Evolutionary conservation across 345 rosid genomes (phyloP), one percentile per base, ranked within the genome.

Genomic region (Eucalyptus tenuipes): DNA sequence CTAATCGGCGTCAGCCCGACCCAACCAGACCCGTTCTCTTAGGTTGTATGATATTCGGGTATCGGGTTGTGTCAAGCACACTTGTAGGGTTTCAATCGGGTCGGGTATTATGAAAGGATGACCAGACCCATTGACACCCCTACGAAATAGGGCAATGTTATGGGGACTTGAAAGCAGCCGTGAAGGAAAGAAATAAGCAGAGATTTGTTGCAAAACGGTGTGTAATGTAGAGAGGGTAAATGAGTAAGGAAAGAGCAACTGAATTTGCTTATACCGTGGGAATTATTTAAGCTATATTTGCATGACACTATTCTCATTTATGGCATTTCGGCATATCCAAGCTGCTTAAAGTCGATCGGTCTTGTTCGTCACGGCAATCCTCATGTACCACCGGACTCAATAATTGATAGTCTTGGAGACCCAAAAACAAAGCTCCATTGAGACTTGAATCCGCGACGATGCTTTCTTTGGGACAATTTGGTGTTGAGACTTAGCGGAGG

Each of bases 1-100:
- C 9, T 52, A 52, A 52, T 52, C 55, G 4, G 55, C 2, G 0
- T 52, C 4, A 0, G 4, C 10, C 10, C 0, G 0, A 52, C 10
- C 24, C 4, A 52, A 52, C 57, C 25, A 52, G 0, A 52, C 25
- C 4, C 1, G 1, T 52, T 18, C 25, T 52, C 2, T 52, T 18
- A 3, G 57, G 25, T 52, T 52, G 57, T 52, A 52, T 52, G 25
- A 18, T 52, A 18, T 52, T 52, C 2, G 10, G 25, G 2, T 52
- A 52, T 52, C 25, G 0, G 4, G 2, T 52, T 3, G 57, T 52
- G 57, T 52, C 57, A 18, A 52, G 2, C 1, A 4, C 25, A 2
- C 57, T 0, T 20, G 0, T 52, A 52, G 25, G 22, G 5, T 52
- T 52, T 52, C 25, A 2, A 52, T 52, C 5, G 0, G 4, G 57